These are phyloP conservation scores for Irpex lacteus DNA, from an alignment of 1,284 basidiomycete species.

Conservation along the genomic window DNA sequence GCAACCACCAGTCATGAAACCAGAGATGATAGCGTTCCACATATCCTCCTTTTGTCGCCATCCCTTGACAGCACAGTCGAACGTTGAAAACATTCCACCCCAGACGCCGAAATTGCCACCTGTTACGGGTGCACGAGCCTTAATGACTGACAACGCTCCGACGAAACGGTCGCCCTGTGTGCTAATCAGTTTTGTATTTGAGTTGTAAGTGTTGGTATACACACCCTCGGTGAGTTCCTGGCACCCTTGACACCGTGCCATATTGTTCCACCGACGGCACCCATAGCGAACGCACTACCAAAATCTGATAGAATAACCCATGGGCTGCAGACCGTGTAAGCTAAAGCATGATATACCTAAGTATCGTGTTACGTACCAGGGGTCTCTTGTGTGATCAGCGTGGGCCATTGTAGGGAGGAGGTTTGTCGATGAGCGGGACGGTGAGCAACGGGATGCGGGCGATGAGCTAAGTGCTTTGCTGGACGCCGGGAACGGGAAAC, in stretches of 20 bases:
- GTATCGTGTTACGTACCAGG: conserved; percentile 56
- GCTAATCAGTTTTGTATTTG: conserved; percentile 1
- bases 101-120: conserved; percentile 98
- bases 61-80: conserved; percentile 97
- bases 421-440: conserved; percentile 19
- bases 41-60: conserved; percentile 98
- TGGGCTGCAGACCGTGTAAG: conserved; percentile 56
- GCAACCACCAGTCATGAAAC: conserved; percentile 97
- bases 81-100: conserved; percentile 97
- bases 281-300: conserved; percentile 96
- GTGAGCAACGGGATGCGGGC: conserved; percentile 16
- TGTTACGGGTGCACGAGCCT: conserved; percentile 96
- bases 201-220: conserved; percentile 28
- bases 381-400: conserved; percentile 91
- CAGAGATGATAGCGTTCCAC: conserved; percentile 98
- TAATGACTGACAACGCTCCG: conserved; percentile 95
- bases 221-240: conserved; percentile 90
- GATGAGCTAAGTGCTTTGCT: background rate
- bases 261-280: conserved; percentile 92
- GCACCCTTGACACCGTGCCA: conserved; percentile 99
- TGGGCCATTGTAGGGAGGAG: conserved; percentile 56
- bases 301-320: conserved; percentile 99
- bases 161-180: conserved; percentile 88
- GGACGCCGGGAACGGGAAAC: conserved; percentile 11
- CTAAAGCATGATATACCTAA: background rate